Conservation (phyloP, 1,139 yeast genomes). For the Hansenula sp. region DNA sequence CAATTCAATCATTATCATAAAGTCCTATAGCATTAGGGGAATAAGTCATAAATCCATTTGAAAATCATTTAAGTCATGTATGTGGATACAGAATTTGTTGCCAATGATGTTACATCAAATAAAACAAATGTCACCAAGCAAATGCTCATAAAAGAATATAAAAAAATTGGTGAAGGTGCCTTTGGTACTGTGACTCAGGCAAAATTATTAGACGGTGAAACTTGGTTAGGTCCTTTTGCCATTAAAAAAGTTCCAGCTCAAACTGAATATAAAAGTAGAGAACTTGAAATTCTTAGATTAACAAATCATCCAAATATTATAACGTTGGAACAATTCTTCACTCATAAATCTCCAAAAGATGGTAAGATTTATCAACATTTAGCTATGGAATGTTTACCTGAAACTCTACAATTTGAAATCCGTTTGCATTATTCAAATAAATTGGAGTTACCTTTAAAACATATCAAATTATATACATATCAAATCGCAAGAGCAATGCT, state of each 20-base stretch:
- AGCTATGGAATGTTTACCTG: constrained; percentile 85
- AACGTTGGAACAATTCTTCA: constrained; percentile 63
- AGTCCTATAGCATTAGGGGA: too few species aligned
- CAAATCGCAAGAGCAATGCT: constrained; percentile 82
- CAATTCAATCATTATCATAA: too few species aligned
- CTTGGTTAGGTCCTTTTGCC: constrained; percentile 78
- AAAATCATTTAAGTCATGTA: too few species aligned
- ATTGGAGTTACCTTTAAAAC: constrained; percentile 65
- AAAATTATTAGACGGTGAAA: constrained; percentile 34
- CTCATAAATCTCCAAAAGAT: constrained; percentile 53
- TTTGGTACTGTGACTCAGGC: constrained; percentile 84
- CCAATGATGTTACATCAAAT: constrained; percentile 63
- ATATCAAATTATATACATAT: constrained; percentile 73
- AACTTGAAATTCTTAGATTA: constrained; percentile 66
- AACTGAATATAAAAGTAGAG: constrained; percentile 79
- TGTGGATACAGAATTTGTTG: constrained; percentile 32
- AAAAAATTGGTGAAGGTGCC: constrained; percentile 80
- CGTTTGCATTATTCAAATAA: constrained; percentile 63
- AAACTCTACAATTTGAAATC: constrained; percentile 70
- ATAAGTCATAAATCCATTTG: too few species aligned
- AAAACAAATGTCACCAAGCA: constrained; percentile 47
- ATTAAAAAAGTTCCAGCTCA: constrained; percentile 82
- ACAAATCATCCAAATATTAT: constrained; percentile 81
- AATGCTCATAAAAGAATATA: constrained; percentile 69
- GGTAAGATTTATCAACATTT: constrained; percentile 69